A percentile compares a stretch with the other conserved stretches of the same genome.
Conservation (phyloP, 2,329 filamentous ascomycete species). For the Fusarium caatingaense region DNA sequence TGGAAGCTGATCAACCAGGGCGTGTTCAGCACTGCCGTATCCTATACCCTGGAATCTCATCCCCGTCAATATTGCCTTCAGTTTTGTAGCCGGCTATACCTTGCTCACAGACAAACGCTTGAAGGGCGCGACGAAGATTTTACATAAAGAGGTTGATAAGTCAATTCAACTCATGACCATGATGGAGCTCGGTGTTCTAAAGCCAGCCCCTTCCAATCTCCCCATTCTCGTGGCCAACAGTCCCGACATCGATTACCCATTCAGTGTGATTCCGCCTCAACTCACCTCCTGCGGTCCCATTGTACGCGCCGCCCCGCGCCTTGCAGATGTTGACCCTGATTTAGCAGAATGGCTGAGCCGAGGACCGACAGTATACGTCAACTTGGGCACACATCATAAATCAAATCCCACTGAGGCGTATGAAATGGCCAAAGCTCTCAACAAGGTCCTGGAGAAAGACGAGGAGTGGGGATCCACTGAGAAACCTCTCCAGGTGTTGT, state of each 20-base stretch:
- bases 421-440: neutral
- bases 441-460: neutral
- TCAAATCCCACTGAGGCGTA: neutral
- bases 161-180: neutral
- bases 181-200: neutral
- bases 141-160: neutral
- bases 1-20: rapidly evolving
- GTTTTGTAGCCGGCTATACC: neutral
- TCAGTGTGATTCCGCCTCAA: neutral
- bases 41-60: neutral
- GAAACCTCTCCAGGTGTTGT: neutral
- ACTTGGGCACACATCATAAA: neutral
- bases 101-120: neutral
- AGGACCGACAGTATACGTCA: neutral
- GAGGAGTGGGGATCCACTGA: rapidly evolving
- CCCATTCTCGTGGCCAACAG: neutral
- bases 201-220: neutral
- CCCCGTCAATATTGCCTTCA: neutral
- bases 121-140: neutral
- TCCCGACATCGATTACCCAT: neutral
- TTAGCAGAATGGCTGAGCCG: neutral
- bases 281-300: neutral
- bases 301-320: neutral
- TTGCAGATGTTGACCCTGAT: neutral
- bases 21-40: neutral